Base-by-base conservation (phyloP, 176 grass and related monocot genomes). In the Phoenix dactylifera region DNA sequence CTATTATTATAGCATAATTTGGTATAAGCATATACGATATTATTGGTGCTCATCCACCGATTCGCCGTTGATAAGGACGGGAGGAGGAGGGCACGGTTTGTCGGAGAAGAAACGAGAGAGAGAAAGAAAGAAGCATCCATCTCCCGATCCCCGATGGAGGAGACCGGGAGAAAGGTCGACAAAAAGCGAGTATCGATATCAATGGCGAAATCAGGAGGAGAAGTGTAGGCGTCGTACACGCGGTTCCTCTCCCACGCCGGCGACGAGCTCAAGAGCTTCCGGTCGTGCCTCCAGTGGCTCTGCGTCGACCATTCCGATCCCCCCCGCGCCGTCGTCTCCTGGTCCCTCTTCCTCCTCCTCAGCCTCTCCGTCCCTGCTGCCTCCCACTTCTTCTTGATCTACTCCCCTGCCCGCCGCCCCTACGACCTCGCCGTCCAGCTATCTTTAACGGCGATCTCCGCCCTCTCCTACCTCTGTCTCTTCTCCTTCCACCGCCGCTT, bases 241-340 rank as follows among this genome's bases (percentile, higher is more conserved):
- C 4, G 14, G 0, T 24, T 5, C 0, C 24, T 58, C 56, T 58
- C 12, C 20, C 0, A 58, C 14, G 22, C 0, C 14, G 15, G 10
- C 23, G 10, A 26, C 2, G 22, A 58, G 3, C 14, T 58, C 14
- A 28, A 7, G 15, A 28, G 56, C 3, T 58, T 58, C 2, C 15
- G 18, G 6, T 28, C 15, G 3, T 28, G 14, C 56, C 56, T 58
- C 6, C 3, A 4, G 7, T 58, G 23, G 24, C 14, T 26, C 0
- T 91, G 87, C 55, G 55, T 82, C 20, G 81, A 85, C 72, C 80
- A 80, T 20, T 80, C 83, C 2, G 75, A 64, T 24, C 18, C 28
- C 62, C 29, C 49, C 39, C 54, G 66, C 52, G 52, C 83, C 3
- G 67, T 54, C 10, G 51, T 60, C 0, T 84, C 75, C 0, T 83